These are phyloP conservation scores for Ogataea naganishii DNA, from an alignment of 805 yeast species.

Conservation along the genomic window DNA sequence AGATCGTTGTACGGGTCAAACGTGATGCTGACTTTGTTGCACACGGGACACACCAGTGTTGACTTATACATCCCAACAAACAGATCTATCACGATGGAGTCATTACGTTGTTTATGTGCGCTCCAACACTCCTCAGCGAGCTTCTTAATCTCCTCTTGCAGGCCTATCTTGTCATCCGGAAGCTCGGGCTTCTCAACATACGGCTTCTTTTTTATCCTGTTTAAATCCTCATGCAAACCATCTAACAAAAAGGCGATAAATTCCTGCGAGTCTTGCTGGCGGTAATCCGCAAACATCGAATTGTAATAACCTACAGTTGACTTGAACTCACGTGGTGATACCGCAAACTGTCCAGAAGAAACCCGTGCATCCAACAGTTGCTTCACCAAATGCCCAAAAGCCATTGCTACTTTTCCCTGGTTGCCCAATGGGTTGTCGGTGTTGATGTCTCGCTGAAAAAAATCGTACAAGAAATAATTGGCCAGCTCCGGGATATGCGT, in stretches of 20 bases:
- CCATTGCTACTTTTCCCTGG: slow-evolving; percentile 69
- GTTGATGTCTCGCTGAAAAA: slow-evolving; percentile 62
- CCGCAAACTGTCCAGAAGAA: slow-evolving; percentile 12
- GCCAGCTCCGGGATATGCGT: slow-evolving; percentile 79
- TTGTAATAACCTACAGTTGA: slow-evolving; percentile 71
- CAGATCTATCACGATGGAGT: slow-evolving; percentile 75
- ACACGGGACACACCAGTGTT: slow-evolving; percentile 80
- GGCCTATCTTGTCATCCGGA: slow-evolving; percentile 48
- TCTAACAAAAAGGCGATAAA: slow-evolving; percentile 81
- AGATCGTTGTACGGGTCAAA: slow-evolving; percentile 92
- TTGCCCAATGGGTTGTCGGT: slow-evolving; percentile 76
- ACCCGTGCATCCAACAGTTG: slow-evolving; percentile 36
- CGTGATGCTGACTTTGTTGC: slow-evolving; percentile 72
- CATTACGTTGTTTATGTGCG: slow-evolving; percentile 70
- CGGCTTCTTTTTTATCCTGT: slow-evolving; percentile 76
- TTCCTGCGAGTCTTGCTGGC: slow-evolving; percentile 93
- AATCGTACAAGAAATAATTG: slow-evolving; percentile 59
- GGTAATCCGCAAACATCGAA: slow-evolving; percentile 68
- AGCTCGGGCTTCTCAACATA: slow-evolving; percentile 83
- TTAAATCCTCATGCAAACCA: slow-evolving; percentile 87
- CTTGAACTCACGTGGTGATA: slow-evolving; percentile 72
- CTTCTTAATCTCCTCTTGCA: slow-evolving; percentile 41
- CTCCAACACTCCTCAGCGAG: slow-evolving; percentile 77
- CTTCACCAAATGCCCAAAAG: slow-evolving; percentile 64
- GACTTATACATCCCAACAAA: slow-evolving; percentile 90